These are phyloP conservation scores for Populus ilicifolia DNA, from an alignment of 345 rosid species.

Conservation along the genomic window DNA sequence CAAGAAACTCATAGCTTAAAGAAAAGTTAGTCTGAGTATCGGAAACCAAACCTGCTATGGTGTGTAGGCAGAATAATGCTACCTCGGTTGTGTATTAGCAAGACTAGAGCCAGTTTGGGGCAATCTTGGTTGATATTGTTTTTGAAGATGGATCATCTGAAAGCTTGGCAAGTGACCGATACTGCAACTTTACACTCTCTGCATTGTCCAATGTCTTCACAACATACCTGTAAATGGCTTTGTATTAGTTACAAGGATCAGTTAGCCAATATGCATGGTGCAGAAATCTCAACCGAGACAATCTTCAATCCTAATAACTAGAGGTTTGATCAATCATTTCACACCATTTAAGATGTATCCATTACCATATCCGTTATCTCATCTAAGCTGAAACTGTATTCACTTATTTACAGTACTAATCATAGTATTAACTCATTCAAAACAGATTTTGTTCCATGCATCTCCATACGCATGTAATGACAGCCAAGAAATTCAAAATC, in stretches of 20 bases:
- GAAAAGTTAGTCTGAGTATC: conserved; percentile 12
- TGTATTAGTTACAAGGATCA: not conserved
- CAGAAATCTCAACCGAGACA: not conserved
- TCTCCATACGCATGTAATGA: not conserved
- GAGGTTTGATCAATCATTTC: not conserved
- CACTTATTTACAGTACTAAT: not conserved
- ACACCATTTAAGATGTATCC: not conserved
- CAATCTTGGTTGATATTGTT: conserved; percentile 47
- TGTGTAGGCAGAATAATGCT: not conserved
- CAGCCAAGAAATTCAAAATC: too few species aligned
- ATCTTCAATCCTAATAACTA: not conserved
- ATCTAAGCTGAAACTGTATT: not conserved
- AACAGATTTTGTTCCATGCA: not conserved
- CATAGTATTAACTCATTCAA: not conserved
- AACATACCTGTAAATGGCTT: conserved; percentile 57
- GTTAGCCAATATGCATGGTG: not conserved
- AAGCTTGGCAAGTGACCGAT: conserved; percentile 79
- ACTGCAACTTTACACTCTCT: conserved; percentile 85
- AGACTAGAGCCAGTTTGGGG: conserved; percentile 55
- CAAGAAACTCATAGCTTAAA: not conserved
- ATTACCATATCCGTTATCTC: not conserved
- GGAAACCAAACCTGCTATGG: not conserved
- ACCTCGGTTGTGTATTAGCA: not conserved
- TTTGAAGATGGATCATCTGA: conserved; percentile 39
- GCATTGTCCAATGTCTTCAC: conserved; percentile 90